phyloP scores from a whole-genome alignment of 768 basidiomycete species.

The Podaxis pistillaris region DNA sequence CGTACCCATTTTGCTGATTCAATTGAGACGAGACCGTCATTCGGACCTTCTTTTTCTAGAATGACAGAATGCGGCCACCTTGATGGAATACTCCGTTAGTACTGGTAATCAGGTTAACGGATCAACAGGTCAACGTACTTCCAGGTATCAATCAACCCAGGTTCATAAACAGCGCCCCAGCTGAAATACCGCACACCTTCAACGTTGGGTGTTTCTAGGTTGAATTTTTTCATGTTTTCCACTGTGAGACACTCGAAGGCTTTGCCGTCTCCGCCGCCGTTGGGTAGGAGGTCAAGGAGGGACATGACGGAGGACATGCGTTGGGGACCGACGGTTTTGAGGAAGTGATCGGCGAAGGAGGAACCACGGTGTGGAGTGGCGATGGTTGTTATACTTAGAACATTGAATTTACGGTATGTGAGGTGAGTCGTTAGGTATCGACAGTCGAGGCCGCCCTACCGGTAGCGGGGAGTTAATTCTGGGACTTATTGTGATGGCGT shows the following conservation, averaged over 20 bases:
- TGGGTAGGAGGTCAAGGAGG: conserved; percentile 81
- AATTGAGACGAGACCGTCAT: conserved; percentile 92
- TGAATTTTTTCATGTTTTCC: conserved; percentile 86
- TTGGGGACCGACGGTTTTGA: conserved; percentile 63
- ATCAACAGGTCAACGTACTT: conserved; percentile 39
- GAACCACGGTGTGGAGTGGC: conserved; percentile 95
- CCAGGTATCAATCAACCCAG: conserved; percentile 90
- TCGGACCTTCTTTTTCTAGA: conserved; percentile 83
- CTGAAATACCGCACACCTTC: conserved; percentile 85
- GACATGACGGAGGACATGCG: conserved; percentile 71
- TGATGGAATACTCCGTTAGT: conserved; percentile 17
- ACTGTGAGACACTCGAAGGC: conserved; percentile 89
- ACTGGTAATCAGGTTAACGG: neutral
- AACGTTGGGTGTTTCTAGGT: conserved; percentile 79
- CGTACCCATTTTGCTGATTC: conserved; percentile 81
- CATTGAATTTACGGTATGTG: conserved; percentile 70
- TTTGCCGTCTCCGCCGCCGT: conserved; percentile 91
- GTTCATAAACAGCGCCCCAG: conserved; percentile 92
- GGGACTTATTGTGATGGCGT: neutral
- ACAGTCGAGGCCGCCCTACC: conserved; percentile 85
- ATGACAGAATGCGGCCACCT: conserved; percentile 80
- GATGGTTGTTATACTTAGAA: conserved; percentile 90
- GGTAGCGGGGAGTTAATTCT: neutral
- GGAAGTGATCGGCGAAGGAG: conserved; percentile 89
- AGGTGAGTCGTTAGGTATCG: conserved; percentile 84